Evolutionary conservation across 306 rosid species (phyloP).

Genomic region (Quercus parvula): DNA sequence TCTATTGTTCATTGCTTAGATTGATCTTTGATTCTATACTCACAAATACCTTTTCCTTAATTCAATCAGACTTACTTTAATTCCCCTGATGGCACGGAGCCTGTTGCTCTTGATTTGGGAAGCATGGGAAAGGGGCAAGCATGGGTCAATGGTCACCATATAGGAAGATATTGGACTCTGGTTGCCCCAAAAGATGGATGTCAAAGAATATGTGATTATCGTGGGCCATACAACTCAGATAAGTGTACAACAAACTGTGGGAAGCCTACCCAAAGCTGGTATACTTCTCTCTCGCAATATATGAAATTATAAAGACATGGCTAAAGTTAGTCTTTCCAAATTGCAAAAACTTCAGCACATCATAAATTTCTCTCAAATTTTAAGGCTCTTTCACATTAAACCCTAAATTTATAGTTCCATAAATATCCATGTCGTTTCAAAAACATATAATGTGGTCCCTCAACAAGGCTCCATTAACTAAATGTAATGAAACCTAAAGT

Average conservation of each 20-base stretch:
- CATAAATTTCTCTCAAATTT: no score
- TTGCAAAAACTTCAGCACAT: neutral
- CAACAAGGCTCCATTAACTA: no score
- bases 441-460: no score
- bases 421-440: no score
- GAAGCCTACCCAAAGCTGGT: slow-evolving; percentile 88
- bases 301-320: slow-evolving; percentile 1
- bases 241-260: slow-evolving; percentile 85
- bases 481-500: no score
- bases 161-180: slow-evolving; percentile 93
- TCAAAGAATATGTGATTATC: slow-evolving; percentile 66
- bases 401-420: no score
- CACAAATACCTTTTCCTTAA: neutral
- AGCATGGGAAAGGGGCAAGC: slow-evolving; percentile 99
- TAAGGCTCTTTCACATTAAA: no score
- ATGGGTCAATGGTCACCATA: slow-evolving; percentile 96
- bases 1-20: neutral
- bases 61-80: slow-evolving; percentile 69
- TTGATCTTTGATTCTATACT: neutral
- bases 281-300: slow-evolving; percentile 11
- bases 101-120: slow-evolving; percentile 78
- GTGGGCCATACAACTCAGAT: slow-evolving; percentile 70
- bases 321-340: neutral
- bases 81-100: slow-evolving; percentile 73
- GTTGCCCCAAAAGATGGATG: slow-evolving; percentile 82